Evolutionary conservation across 176 grass and related monocot genomes (phyloP).

Genomic region (Avena insularis): DNA sequence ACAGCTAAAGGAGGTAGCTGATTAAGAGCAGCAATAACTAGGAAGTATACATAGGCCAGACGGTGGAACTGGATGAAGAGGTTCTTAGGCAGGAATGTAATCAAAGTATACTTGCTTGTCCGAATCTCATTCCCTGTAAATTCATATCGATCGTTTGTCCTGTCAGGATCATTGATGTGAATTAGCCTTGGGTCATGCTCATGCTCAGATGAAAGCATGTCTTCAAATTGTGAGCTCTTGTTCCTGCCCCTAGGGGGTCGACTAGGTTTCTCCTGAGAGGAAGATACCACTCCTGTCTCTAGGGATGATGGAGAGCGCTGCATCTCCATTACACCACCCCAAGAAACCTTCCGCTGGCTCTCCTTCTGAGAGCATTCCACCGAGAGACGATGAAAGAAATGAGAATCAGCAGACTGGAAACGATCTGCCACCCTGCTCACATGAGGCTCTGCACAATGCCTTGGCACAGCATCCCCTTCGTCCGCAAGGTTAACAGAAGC

Average conservation of each 20-base stretch:
- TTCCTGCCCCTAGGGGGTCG: constrained; percentile 59
- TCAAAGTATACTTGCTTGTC: constrained; percentile 98
- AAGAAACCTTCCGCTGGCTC: constrained; percentile 59
- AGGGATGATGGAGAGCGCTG: constrained; percentile 65
- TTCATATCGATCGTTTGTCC: constrained; percentile 91
- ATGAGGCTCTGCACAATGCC: constrained; percentile 42
- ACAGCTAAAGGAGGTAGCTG: constrained; percentile 99
- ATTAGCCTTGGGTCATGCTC: constrained; percentile 83
- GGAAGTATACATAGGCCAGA: constrained; percentile 95
- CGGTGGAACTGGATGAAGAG: constrained; percentile 98
- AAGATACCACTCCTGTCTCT: constrained; percentile 58
- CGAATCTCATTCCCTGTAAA: constrained; percentile 98
- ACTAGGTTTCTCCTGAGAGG: constrained; percentile 70
- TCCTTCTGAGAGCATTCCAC: constrained; percentile 88
- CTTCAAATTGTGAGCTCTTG: constrained; percentile 76
- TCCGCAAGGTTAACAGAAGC: constrained; percentile 56
- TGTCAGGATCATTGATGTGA: constrained; percentile 90
- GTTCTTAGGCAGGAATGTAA: constrained; percentile 98
- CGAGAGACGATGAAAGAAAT: constrained; percentile 60
- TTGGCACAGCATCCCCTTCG: constrained; percentile 49
- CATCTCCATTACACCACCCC: constrained; percentile 81
- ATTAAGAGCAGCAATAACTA: constrained; percentile 97
- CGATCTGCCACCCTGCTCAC: constrained; percentile 46
- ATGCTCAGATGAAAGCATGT: constrained; percentile 75
- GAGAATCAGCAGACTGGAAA: constrained; percentile 75